Evolutionary conservation across 2,329 filamentous ascomycete genomes (phyloP), one percentile per base, ranked within the genome.

Genomic region (Diaporthe destruens): DNA sequence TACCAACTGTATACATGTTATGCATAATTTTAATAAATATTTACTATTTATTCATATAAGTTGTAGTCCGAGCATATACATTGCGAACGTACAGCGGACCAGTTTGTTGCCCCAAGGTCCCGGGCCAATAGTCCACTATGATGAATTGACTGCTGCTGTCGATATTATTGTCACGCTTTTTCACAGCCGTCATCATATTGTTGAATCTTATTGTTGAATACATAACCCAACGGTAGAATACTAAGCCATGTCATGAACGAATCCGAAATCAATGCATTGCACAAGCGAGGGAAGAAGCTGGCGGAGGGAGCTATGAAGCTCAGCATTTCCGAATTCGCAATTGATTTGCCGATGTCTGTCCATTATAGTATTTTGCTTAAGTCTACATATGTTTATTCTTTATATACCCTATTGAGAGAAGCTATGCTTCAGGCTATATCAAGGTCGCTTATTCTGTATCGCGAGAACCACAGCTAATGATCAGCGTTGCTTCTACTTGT

Each of bases 41-140:
- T n/a, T n/a, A n/a, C n/a, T n/a, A n/a, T n/a, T n/a, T n/a, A n/a
- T n/a, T n/a, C n/a, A n/a, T n/a, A n/a, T n/a, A n/a, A n/a, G n/a
- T 74, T 47, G 74, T 75, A 12, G 76, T 73, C 6, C 74, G 72
- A 9, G 72, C 70, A 29, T 77, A 67, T 36, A 78, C 72, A 32
- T 78, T 76, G 54, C 75, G 72, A 56, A 77, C 72, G 18, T 55
- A 72, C 32, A 81, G 63, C 11, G 70, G 72, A 11, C 71, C 74
- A 1, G 76, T 74, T 16, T 76, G 66, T 67, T 75, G 61, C 18
- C 74, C 54, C 6, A 73, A 54, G 20, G 72, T 72, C 9, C 71
- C 39, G n/a, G 80, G 72, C 79, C 79, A 80, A 63, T 79, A 76
- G 1, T 76, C 75, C 9, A 77, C 69, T 6, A 75, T 74, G 53